Conservation (phyloP, 148 eudicot species). For the Talinum fruticosum region DNA sequence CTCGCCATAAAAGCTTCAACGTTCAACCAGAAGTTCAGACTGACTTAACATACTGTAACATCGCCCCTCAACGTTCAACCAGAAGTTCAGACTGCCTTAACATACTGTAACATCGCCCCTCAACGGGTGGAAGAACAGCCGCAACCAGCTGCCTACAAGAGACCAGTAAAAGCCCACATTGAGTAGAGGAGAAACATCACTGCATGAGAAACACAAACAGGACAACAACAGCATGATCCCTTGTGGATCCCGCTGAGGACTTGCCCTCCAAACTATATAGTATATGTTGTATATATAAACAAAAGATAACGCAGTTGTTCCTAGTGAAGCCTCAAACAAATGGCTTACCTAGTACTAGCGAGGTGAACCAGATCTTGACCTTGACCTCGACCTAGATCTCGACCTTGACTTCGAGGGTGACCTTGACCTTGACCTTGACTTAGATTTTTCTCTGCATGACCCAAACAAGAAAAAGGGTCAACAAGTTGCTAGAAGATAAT, state of each 20-base stretch:
- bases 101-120: neutral
- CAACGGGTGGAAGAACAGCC: neutral
- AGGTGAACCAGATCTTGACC: conserved; percentile 39
- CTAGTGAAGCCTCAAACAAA: neutral
- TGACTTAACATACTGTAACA: neutral
- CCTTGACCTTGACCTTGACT: conserved; percentile 47
- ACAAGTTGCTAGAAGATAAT: neutral
- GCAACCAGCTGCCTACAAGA: conserved; percentile 5
- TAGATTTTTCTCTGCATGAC: conserved; percentile 37
- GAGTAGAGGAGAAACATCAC: too few relatives aligned
- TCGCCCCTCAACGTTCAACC: neutral
- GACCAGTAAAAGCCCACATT: neutral
- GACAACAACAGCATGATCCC: too few relatives aligned
- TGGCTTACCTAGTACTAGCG: conserved; percentile 25
- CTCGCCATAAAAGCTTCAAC: neutral
- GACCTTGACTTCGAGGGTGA: conserved; percentile 38
- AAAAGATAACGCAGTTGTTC: neutral
- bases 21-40: neutral
- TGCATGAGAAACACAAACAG: too few relatives aligned
- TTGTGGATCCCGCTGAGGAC: too few relatives aligned
- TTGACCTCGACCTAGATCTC: conserved; percentile 36
- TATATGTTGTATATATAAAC: too few relatives aligned
- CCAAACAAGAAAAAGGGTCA: neutral
- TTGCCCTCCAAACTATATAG: too few relatives aligned
- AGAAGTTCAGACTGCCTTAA: neutral